Evolutionary conservation across 2,329 filamentous ascomycete species (phyloP).

Genomic region (Huntiella bhutanensis): DNA sequence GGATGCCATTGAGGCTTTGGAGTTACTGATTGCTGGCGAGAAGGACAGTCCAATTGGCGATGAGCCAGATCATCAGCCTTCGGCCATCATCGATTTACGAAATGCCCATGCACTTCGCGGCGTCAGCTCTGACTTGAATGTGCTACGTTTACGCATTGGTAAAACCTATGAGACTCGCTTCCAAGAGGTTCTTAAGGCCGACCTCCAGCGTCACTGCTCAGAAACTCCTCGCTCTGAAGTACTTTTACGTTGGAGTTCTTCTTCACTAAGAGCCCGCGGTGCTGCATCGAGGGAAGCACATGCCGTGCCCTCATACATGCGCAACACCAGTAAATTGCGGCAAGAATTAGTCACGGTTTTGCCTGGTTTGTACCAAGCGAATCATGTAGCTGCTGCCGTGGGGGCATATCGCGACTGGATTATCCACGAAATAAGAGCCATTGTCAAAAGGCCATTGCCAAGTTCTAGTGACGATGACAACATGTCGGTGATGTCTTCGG

Average conservation of each 20-base stretch:
- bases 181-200: slow-evolving; percentile 54
- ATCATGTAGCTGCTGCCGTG: slow-evolving; percentile 65
- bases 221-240: slow-evolving; percentile 54
- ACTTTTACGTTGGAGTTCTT: slow-evolving; percentile 65
- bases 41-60: slow-evolving; percentile 21
- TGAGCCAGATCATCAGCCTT: slow-evolving; percentile 39
- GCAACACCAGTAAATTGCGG: slow-evolving; percentile 51
- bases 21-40: slow-evolving; percentile 63
- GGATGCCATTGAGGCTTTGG: slow-evolving; percentile 56
- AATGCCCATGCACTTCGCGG: slow-evolving; percentile 17
- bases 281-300: slow-evolving; percentile 47
- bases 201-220: slow-evolving; percentile 64
- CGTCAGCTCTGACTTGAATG: slow-evolving; percentile 55
- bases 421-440: slow-evolving; percentile 64
- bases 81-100: slow-evolving; percentile 6
- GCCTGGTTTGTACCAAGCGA: slow-evolving; percentile 61
- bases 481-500: slow-evolving; percentile 71
- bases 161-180: slow-evolving; percentile 73
- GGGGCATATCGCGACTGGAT: slow-evolving; percentile 67
- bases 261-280: slow-evolving; percentile 54
- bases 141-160: slow-evolving; percentile 63
- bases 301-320: slow-evolving; percentile 59
- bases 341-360: slow-evolving; percentile 51
- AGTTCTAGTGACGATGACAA: slow-evolving; percentile 90
- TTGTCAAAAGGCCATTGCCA: slow-evolving; percentile 71